These are phyloP conservation scores for Aphanoascus verrucosus DNA, from an alignment of 2,329 filamentous ascomycete genomes.

Conservation along the genomic window DNA sequence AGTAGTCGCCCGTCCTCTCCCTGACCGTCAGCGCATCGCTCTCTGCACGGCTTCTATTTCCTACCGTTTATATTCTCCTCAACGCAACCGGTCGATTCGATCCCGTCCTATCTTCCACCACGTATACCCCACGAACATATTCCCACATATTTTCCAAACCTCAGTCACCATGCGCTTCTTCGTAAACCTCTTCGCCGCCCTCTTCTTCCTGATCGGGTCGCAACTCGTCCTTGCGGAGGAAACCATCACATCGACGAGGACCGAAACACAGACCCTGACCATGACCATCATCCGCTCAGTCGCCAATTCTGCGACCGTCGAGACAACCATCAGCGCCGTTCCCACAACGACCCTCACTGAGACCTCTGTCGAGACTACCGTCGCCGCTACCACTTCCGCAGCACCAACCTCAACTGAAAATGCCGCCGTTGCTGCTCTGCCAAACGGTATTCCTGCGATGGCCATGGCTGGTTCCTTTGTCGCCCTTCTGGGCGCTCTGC, in stretches of 20 bases:
- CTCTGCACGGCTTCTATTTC: neutral
- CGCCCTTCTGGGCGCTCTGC: constrained; percentile 26
- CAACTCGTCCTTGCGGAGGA: constrained; percentile 25
- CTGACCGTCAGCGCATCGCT: neutral
- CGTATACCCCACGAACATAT: too few relatives aligned
- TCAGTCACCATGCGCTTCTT: constrained; percentile 29
- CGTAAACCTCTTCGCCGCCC: constrained; percentile 24
- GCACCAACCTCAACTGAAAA: constrained; percentile 12
- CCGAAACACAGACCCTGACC: constrained; percentile 38
- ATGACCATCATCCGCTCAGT: constrained; percentile 21
- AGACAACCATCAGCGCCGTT: constrained; percentile 15
- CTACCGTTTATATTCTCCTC: neutral
- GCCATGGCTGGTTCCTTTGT: constrained; percentile 31
- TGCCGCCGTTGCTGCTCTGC: constrained; percentile 15
- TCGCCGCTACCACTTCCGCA: constrained; percentile 1
- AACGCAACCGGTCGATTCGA: neutral
- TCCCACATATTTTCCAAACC: neutral
- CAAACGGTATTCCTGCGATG: constrained; percentile 22
- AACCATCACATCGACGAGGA: constrained; percentile 29
- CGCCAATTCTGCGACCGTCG: constrained; percentile 15
- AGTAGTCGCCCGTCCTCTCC: constrained; percentile 2
- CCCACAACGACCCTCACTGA: constrained; percentile 3
- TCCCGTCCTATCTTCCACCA: constrained; percentile 6
- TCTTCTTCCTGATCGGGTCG: constrained; percentile 26
- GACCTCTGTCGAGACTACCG: neutral